A percentile compares a stretch with the other conserved stretches of the same genome.
These are phyloP conservation scores for Thielaviopsis euricoi DNA, from an alignment of 2,329 filamentous ascomycete species.

Conservation along the genomic window DNA sequence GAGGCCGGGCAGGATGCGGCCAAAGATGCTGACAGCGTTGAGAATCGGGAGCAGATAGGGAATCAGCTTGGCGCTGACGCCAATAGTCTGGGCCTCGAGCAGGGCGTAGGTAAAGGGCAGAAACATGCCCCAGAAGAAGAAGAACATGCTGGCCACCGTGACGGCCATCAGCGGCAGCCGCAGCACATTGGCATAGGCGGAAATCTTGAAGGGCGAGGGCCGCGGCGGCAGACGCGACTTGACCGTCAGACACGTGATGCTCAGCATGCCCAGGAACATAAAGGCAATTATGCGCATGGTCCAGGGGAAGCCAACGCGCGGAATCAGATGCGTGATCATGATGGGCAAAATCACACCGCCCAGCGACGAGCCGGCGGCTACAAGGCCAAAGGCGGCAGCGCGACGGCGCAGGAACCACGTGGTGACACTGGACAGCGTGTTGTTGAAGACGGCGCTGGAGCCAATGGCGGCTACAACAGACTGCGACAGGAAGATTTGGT, in stretches of 20 bases:
- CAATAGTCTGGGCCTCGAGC: slow-evolving; percentile 28
- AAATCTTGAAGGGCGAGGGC: slow-evolving; percentile 26
- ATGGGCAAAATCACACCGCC: slow-evolving; percentile 45
- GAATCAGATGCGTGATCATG: slow-evolving; percentile 38
- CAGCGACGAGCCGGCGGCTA: slow-evolving; percentile 35
- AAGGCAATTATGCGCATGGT: slow-evolving; percentile 31
- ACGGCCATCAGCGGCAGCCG: slow-evolving; percentile 28
- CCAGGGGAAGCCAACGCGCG: slow-evolving; percentile 29
- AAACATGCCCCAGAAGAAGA: slow-evolving; percentile 40
- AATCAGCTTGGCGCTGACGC: slow-evolving; percentile 25
- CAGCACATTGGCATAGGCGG: slow-evolving; percentile 30
- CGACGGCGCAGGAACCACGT: slow-evolving; percentile 37
- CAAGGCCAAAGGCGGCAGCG: slow-evolving; percentile 35
- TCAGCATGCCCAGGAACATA: slow-evolving; percentile 24
- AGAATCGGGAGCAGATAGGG: slow-evolving; percentile 40
- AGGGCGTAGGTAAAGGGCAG: slow-evolving; percentile 37
- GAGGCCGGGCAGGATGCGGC: slow-evolving; percentile 34
- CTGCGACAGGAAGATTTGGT: slow-evolving; percentile 29
- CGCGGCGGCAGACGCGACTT: slow-evolving; percentile 28
- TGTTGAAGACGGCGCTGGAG: slow-evolving; percentile 27
- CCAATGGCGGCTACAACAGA: slow-evolving; percentile 25
- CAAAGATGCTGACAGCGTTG: slow-evolving; percentile 34
- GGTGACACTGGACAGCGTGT: slow-evolving; percentile 24
- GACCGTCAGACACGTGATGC: slow-evolving; percentile 22
- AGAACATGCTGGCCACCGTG: slow-evolving; percentile 29